These are phyloP conservation scores for Melastoma malabathricum DNA, from an alignment of 345 rosid genomes.

Conservation along the genomic window DNA sequence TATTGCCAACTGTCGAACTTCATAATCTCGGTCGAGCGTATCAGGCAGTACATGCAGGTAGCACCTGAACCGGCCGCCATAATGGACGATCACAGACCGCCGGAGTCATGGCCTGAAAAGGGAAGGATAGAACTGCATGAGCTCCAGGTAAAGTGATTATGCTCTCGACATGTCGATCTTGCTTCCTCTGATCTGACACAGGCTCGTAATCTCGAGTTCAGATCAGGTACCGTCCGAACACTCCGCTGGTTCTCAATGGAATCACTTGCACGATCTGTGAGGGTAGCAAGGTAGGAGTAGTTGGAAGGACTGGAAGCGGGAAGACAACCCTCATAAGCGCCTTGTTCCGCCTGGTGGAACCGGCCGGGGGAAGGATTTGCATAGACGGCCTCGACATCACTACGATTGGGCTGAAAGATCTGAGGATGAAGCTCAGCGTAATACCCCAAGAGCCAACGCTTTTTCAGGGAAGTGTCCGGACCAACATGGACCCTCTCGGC, in stretches of 20 bases:
- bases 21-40: slow-evolving; percentile 56
- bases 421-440: slow-evolving; percentile 83
- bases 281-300: slow-evolving; percentile 72
- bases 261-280: slow-evolving; percentile 58
- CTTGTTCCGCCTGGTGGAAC: slow-evolving; percentile 76
- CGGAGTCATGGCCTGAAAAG: slow-evolving; percentile 52
- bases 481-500: slow-evolving; percentile 78
- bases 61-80: slow-evolving; percentile 50
- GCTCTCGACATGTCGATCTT: too few species aligned
- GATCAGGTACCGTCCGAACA: slow-evolving; percentile 56
- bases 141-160: too few species aligned
- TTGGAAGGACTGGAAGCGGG: slow-evolving; percentile 90
- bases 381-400: slow-evolving; percentile 71
- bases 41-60: slow-evolving; percentile 58
- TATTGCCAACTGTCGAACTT: slow-evolving; percentile 53
- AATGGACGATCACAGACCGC: slow-evolving; percentile 46
- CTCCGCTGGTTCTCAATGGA: slow-evolving; percentile 61
- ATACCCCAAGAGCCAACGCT: slow-evolving; percentile 96
- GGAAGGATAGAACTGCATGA: slow-evolving; percentile 61
- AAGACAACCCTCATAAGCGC: slow-evolving; percentile 83
- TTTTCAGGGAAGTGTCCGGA: slow-evolving; percentile 65
- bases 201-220: too few species aligned
- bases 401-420: slow-evolving; percentile 62
- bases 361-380: slow-evolving; percentile 50
- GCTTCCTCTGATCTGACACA: too few species aligned